Evolutionary conservation across 2,329 filamentous ascomycete species (phyloP).

Genomic region (Botrytis fragariae): DNA sequence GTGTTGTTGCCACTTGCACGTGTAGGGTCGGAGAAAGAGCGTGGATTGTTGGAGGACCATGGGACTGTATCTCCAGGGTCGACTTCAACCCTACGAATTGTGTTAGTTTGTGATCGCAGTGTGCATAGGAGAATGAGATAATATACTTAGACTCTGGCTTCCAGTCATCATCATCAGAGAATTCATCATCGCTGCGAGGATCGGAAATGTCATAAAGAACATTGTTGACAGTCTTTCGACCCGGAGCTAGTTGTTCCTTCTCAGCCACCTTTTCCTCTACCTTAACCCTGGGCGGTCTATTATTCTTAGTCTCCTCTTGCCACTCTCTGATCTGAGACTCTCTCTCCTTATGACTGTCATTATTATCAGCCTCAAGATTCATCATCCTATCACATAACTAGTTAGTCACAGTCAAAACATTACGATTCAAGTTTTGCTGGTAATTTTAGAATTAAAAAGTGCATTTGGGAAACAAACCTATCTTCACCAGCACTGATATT

Average conservation of each 20-base stretch:
- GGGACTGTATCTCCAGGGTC: neutral
- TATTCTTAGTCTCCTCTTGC: neutral
- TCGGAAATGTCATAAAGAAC: neutral
- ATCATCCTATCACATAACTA: neutral
- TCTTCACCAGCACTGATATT: neutral
- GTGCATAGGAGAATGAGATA: rapidly evolving
- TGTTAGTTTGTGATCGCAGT: neutral
- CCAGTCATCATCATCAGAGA: neutral
- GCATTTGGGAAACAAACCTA: neutral
- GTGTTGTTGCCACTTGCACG: neutral
- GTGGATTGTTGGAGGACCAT: neutral
- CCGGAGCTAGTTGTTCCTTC: neutral
- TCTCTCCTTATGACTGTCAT: neutral
- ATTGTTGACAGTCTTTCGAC: neutral
- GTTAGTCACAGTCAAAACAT: neutral
- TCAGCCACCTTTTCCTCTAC: neutral
- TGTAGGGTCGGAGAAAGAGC: neutral
- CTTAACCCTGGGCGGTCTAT: neutral
- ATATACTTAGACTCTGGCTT: neutral
- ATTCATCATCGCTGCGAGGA: neutral
- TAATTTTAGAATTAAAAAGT: neutral
- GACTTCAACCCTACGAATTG: neutral
- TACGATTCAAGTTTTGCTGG: neutral
- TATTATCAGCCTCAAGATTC: neutral
- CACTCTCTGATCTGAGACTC: neutral